Percentiles rank a stretch among this genome's conserved stretches.
phyloP scores from a whole-genome alignment of 192 early-diverging fungal species.

The Spinellus fusiger region DNA sequence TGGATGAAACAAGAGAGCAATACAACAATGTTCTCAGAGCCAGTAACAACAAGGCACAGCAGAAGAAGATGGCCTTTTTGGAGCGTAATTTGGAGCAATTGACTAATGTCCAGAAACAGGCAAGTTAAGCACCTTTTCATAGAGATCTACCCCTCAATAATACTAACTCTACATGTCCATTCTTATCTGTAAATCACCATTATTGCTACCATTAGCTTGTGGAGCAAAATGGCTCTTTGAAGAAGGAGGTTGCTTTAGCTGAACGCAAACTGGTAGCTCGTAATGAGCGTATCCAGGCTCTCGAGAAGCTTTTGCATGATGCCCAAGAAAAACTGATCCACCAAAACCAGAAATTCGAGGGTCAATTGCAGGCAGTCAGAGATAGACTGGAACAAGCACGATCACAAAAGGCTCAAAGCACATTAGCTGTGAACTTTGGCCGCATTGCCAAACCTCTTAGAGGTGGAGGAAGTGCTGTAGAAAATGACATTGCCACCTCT shows the following conservation, averaged over 20 bases:
- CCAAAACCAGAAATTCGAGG: conserved; percentile 60
- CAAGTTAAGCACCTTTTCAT: neutral
- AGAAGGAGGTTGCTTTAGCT: conserved; percentile 85
- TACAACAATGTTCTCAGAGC: conserved; percentile 81
- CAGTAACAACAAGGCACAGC: conserved; percentile 78
- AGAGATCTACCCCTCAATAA: neutral
- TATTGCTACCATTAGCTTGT: conserved; percentile 55
- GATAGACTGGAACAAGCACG: conserved; percentile 77
- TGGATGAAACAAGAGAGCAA: conserved; percentile 93
- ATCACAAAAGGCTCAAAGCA: conserved; percentile 33
- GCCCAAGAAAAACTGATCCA: conserved; percentile 74
- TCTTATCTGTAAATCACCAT: neutral
- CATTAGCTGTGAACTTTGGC: conserved; percentile 31
- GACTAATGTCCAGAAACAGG: conserved; percentile 87
- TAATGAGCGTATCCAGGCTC: conserved; percentile 86
- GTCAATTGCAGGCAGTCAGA: conserved; percentile 46
- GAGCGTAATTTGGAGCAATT: conserved; percentile 97
- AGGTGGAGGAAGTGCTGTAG: conserved; percentile 50
- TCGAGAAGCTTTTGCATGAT: conserved; percentile 78
- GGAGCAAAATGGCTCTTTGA: conserved; percentile 90
- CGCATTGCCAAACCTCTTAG: conserved; percentile 87
- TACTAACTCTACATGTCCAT: neutral
- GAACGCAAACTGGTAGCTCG: conserved; percentile 89
- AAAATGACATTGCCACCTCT: conserved; percentile 9
- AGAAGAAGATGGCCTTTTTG: conserved; percentile 92